These are phyloP conservation scores for Magnusiomyces paraingens DNA, from an alignment of 1,139 yeast genomes.

Conservation along the genomic window DNA sequence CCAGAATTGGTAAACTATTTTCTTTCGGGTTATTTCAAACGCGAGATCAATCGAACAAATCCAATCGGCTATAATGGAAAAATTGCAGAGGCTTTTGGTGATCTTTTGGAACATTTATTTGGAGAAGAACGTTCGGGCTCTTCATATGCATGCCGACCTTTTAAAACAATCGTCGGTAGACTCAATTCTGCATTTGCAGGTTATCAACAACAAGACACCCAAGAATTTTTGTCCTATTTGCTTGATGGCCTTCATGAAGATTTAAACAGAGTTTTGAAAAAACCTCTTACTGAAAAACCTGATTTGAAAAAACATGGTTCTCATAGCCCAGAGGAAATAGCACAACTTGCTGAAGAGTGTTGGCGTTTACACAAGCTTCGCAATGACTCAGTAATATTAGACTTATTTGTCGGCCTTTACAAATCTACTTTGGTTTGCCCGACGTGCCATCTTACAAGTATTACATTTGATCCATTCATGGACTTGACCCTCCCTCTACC, in stretches of 20 bases:
- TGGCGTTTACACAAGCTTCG: conserved; percentile 78
- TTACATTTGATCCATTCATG: conserved; percentile 91
- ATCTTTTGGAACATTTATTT: conserved; percentile 8
- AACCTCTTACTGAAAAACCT: conserved; percentile 88
- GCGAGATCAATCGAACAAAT: conserved; percentile 66
- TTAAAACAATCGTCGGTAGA: conserved; percentile 72
- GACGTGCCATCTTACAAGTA: conserved; percentile 67
- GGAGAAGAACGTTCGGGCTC: conserved; percentile 10
- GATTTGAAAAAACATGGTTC: conserved; percentile 61
- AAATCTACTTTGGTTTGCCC: conserved; percentile 90
- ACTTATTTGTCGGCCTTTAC: conserved; percentile 83
- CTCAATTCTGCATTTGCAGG: conserved; percentile 81
- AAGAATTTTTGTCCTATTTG: conserved; percentile 84
- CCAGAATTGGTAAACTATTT: conserved; percentile 81
- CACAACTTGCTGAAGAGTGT: conserved; percentile 59
- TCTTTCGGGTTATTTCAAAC: conserved; percentile 45
- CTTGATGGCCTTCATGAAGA: conserved; percentile 94
- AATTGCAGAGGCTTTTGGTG: conserved; percentile 30
- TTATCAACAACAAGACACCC: conserved; percentile 91
- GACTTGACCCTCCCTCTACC: conserved; percentile 90
- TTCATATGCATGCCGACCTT: conserved; percentile 57
- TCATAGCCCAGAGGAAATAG: conserved; percentile 48
- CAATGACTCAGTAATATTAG: conserved; percentile 80
- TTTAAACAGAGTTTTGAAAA: conserved; percentile 68
- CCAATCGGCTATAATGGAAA: conserved; percentile 78